Conservation (phyloP, 2,329 filamentous ascomycete species). For the Diplocarpon rosae region DNA sequence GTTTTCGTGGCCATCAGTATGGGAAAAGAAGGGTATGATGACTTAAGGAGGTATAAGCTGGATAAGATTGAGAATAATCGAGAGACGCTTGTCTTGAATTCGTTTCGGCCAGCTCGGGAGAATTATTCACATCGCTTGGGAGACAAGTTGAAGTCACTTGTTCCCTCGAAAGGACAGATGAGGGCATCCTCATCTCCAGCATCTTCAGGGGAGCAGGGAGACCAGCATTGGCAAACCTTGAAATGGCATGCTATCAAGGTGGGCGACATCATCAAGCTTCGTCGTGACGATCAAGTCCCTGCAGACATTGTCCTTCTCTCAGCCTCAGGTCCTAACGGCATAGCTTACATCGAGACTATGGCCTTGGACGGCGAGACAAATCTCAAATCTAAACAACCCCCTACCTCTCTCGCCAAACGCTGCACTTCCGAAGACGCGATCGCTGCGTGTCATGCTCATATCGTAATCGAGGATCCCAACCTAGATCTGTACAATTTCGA, state of each 20-base stretch:
- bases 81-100: conserved; percentile 29
- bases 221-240: conserved; percentile 34
- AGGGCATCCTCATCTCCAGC: background rate
- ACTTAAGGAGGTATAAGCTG: conserved; percentile 70
- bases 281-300: conserved; percentile 67
- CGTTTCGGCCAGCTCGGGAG: conserved; percentile 8
- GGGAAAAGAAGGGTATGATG: conserved; percentile 85
- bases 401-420: conserved; percentile 48
- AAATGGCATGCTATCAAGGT: conserved; percentile 62
- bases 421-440: conserved; percentile 48
- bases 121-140: background rate
- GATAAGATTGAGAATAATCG: conserved; percentile 83
- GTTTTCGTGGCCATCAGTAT: conserved; percentile 84
- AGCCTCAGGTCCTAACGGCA: conserved; percentile 62
- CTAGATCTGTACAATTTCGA: conserved; percentile 68
- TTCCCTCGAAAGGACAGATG: background rate
- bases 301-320: conserved; percentile 75
- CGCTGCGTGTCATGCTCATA: conserved; percentile 43
- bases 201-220: background rate
- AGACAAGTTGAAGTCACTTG: conserved; percentile 1
- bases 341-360: conserved; percentile 81
- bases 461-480: conserved; percentile 69
- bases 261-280: conserved; percentile 57
- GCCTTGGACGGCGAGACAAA: conserved; percentile 76
- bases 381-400: conserved; percentile 62